phyloP scores from a whole-genome alignment of 805 yeast species.

The Saccharomycopsis oosterbeekiorum region DNA sequence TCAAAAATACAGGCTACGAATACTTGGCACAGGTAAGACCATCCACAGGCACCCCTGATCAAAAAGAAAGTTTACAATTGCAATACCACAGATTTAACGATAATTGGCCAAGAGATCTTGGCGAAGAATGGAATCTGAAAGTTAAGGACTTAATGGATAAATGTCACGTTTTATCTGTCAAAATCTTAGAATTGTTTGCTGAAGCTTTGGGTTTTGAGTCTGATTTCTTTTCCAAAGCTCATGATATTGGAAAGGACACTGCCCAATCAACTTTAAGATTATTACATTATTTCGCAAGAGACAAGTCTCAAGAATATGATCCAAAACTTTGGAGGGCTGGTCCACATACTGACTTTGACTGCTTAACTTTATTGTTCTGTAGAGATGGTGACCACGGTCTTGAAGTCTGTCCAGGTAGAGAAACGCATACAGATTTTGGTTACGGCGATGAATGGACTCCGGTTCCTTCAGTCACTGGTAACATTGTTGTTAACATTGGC shows the following conservation, averaged over 20 bases:
- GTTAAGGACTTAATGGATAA: conserved; percentile 21
- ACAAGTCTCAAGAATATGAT: conserved; percentile 17
- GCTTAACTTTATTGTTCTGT: conserved; percentile 28
- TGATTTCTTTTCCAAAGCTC: conserved; percentile 25
- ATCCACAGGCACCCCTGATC: conserved; percentile 28
- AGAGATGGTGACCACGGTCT: conserved; percentile 29
- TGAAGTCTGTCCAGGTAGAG: conserved; percentile 31
- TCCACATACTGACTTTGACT: conserved; percentile 31
- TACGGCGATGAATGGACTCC: conserved; percentile 29
- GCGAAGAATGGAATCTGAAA: conserved; percentile 24
- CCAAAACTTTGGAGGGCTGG: conserved; percentile 29
- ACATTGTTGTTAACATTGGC: conserved; percentile 30
- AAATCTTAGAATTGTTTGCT: conserved; percentile 25
- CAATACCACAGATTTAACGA: conserved; percentile 25
- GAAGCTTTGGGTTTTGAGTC: conserved; percentile 25
- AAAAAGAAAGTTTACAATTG: conserved; percentile 27
- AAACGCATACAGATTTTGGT: conserved; percentile 28
- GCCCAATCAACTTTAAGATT: conserved; percentile 30
- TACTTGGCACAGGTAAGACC: conserved; percentile 27
- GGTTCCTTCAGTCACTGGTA: conserved; percentile 27
- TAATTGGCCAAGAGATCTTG: conserved; percentile 30
- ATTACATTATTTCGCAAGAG: conserved; percentile 27
- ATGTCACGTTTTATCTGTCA: conserved; percentile 23
- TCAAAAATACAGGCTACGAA: conserved; percentile 29
- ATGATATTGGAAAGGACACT: conserved; percentile 22